Conservation (phyloP, 371 early-diverging fungal genomes). For the Mucor saturninus region DNA sequence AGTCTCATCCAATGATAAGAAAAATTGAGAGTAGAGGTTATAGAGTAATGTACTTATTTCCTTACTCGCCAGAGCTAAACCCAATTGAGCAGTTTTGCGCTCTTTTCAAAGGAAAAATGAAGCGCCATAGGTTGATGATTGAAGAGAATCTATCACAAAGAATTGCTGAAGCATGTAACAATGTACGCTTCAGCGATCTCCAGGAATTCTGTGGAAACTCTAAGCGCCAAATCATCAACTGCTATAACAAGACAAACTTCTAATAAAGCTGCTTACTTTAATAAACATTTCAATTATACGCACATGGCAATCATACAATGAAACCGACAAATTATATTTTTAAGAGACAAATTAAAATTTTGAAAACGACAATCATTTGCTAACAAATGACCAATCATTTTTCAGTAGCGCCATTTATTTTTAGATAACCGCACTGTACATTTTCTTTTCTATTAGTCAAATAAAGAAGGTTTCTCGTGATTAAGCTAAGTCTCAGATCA, state of each 20-base stretch:
- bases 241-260: slow-evolving; percentile 2
- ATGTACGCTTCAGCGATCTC: slow-evolving; percentile 9
- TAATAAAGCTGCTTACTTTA: too few species aligned
- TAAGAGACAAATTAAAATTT: too few species aligned
- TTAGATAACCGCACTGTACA: too few species aligned
- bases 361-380: too few species aligned
- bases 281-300: too few species aligned
- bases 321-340: too few species aligned
- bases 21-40: slow-evolving; percentile 12
- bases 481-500: too few species aligned
- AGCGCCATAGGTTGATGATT: slow-evolving; percentile 17
- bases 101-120: slow-evolving; percentile 20
- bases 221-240: slow-evolving; percentile 11
- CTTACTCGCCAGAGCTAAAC: slow-evolving; percentile 16
- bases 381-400: too few species aligned
- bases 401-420: too few species aligned
- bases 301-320: too few species aligned
- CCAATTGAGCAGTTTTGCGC: slow-evolving; percentile 21
- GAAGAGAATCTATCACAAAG: slow-evolving; percentile 17
- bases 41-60: slow-evolving; percentile 11
- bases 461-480: too few species aligned
- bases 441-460: too few species aligned
- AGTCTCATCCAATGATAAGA: neutral
- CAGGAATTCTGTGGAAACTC: slow-evolving; percentile 15
- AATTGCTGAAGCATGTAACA: slow-evolving; percentile 20